Evolutionary conservation across 2,329 filamentous ascomycete species (phyloP).

Genomic region (Pyrenochaeta sp.): DNA sequence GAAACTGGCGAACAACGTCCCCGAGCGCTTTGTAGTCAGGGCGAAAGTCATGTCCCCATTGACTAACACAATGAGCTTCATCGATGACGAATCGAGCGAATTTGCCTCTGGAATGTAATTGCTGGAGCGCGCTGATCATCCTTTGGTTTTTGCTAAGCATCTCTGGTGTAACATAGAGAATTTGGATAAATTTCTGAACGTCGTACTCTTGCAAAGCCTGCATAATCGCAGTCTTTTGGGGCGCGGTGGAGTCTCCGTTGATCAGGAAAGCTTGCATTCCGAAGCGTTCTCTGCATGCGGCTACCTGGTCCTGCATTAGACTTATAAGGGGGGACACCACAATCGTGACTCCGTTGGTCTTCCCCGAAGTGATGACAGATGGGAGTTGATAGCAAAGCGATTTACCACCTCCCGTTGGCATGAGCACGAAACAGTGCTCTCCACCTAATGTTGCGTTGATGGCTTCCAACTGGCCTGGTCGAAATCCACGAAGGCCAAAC

Average conservation of each 20-base stretch:
- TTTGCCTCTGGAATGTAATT: constrained; percentile 72
- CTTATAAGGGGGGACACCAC: constrained; percentile 95
- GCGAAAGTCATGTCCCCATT: constrained; percentile 98
- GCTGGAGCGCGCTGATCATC: constrained; percentile 71
- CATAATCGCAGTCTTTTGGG: constrained; percentile 72
- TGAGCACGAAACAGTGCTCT: constrained; percentile 91
- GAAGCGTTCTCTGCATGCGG: constrained; percentile 73
- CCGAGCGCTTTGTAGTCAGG: constrained; percentile 93
- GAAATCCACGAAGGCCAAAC: constrained; percentile 86
- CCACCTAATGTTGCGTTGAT: constrained; percentile 92
- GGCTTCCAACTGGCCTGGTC: constrained; percentile 90
- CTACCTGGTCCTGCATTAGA: constrained; percentile 95
- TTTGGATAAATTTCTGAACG: constrained; percentile 79
- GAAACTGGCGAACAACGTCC: constrained; percentile 73
- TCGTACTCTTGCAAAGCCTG: constrained; percentile 66
- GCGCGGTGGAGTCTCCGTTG: constrained; percentile 74
- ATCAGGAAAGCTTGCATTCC: constrained; percentile 81
- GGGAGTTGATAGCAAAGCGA: constrained; percentile 96
- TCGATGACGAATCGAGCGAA: constrained; percentile 95
- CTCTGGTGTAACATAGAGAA: constrained; percentile 95
- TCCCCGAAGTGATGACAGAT: constrained; percentile 80
- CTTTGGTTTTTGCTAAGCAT: constrained; percentile 85
- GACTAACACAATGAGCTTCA: constrained; percentile 98
- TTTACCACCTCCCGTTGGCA: constrained; percentile 97
- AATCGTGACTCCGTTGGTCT: constrained; percentile 84